Evolutionary conservation across 2,329 filamentous ascomycete species (phyloP), one percentile per base, ranked within the genome.

Genomic region (Xenoacremonium recifei): DNA sequence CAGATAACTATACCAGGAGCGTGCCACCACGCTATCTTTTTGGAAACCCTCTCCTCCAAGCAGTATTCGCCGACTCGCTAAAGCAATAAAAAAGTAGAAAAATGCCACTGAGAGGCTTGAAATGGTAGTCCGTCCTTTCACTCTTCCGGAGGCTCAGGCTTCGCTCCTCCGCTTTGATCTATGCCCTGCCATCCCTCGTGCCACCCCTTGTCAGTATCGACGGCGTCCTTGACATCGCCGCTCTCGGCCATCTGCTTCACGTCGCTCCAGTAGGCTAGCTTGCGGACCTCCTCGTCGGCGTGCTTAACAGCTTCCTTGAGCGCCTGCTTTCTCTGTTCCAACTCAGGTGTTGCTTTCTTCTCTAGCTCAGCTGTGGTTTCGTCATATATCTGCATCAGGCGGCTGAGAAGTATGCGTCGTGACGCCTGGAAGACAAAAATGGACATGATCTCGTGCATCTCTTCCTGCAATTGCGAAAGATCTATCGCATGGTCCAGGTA

Each of bases 371-470:
- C 40, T 4, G 43, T 45, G 13, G 73, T 70, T 49, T 79, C 71
- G 21, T 70, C 66, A 42, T 72, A 65, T 18, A 79, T 72, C n/a
- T 79, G 68, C 54, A 82, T 82, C 35, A 99, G 70, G 37, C 82
- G 79, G 15, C 80, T 74, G 13, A 96, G 73, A 4, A 97, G 74
- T 43, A 90, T 80, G 47, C 85, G 81, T 18, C 91, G 80, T 3
- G 91, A 96, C 15, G 85, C 84, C 63, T 97, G 92, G 61, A 96
- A 99, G 16, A 99, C 75, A 57, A 97, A 88, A 44, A 87, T 74
- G 1, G 81, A 75, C 89, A 96, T 91, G 53, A 96, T 87, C 33
- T 89, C 82, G 41, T 88, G 85, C 76, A 96, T 92, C 61, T 84
- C 75, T 41, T 85, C 76, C 47, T 85, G 76, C 16, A 99, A 71